Percentiles rank a stretch among this genome's conserved stretches.
Conservation (phyloP, 2,329 filamentous ascomycete genomes). For the Sclerotiophoma versabilis region DNA sequence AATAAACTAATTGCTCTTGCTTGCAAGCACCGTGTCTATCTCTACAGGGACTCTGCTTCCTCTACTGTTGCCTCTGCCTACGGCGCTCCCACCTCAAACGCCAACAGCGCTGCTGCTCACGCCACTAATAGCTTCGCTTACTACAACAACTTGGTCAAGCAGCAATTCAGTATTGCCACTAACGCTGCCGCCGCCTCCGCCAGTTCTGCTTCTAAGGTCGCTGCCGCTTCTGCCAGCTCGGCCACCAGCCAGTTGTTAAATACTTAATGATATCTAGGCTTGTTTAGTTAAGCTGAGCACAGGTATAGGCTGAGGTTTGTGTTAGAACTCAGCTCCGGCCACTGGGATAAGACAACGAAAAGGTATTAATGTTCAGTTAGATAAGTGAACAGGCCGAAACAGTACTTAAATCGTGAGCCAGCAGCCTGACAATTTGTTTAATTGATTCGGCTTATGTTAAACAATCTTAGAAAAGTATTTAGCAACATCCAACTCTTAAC, state of each 20-base stretch:
- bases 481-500: too few relatives aligned
- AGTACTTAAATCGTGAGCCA: too few relatives aligned
- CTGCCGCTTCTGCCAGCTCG: conserved; percentile 29
- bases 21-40: conserved; percentile 80
- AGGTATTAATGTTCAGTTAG: too few relatives aligned
- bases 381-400: too few relatives aligned
- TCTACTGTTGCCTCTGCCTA: conserved; percentile 63
- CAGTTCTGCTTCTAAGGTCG: conserved; percentile 34
- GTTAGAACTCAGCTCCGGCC: too few relatives aligned
- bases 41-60: conserved; percentile 71
- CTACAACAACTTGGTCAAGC: conserved; percentile 52
- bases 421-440: too few relatives aligned
- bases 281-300: too few relatives aligned
- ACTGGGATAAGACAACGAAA: too few relatives aligned
- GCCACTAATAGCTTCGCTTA: conserved; percentile 62
- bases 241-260: conserved; percentile 28
- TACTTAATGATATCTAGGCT: too few relatives aligned
- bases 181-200: conserved; percentile 32
- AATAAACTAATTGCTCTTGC: conserved; percentile 91
- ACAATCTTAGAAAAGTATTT: too few relatives aligned
- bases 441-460: too few relatives aligned
- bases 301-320: too few relatives aligned
- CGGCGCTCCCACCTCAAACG: conserved; percentile 57
- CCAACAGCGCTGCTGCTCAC: conserved; percentile 76
- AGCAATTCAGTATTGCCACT: conserved; percentile 54